Base-by-base conservation (phyloP, 805 yeast species). In the Cyberlindnera saturnus region DNA sequence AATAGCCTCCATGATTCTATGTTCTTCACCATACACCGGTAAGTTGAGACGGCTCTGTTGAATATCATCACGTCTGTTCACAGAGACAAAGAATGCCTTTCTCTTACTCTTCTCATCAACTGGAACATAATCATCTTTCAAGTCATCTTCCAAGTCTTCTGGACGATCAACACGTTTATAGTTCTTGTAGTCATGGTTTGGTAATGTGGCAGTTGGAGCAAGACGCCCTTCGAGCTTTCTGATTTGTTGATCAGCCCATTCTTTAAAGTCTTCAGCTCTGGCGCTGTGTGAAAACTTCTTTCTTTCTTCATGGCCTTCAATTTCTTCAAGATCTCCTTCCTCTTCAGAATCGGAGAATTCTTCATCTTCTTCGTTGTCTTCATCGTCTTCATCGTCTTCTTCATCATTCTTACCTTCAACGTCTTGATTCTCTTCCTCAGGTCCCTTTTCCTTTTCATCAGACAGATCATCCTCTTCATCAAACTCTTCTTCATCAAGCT, bases 1-100 rank as follows among this genome's bases (percentile, higher is more conserved):
- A 40, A 93, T 77, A 1, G 96, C 96, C 61, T 93, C 99, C 97
- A 93, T 88, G 39, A 93, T 86, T 43, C 80, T 71, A 60, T 87
- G 96, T 57, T 93, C 99, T 62, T 88, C 96, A 6, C 82, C 82
- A 49, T 77, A 85, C 0, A 93, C 97, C 0, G 99, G 99, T 16
- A 93, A 67, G 41, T 79, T 74, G 65, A 80, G 69, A 49, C 99
- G 71, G 29, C 71, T 71, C 17, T 69, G 60, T 57, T 88, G 95
- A 18, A 91, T 76, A 23, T 75, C 82, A 0, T 73, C 76, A 2
- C 79, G 58, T 53, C 99, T 73, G 9, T 71, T 69, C 1, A 91
- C 84, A 14, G 77, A 68, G 8, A 89, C 91, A 47, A 66, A 85
- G 43, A 74, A 75, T 0, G 91, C 81, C 47, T 79, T 74, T 55